Conservation (phyloP, 2,329 filamentous ascomycete species). For the Nemania bipapillata region DNA sequence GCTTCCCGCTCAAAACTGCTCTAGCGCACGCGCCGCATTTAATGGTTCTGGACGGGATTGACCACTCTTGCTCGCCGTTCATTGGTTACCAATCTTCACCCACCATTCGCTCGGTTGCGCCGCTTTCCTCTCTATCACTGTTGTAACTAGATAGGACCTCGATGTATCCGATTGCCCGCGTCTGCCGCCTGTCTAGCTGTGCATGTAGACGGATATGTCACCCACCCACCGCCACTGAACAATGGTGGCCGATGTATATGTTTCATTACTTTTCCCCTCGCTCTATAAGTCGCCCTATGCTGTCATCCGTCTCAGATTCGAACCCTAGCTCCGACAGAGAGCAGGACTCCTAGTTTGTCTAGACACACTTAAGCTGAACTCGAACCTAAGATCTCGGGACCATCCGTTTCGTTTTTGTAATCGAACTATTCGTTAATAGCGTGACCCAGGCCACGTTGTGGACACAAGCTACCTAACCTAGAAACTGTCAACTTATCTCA, state of each 20-base stretch:
- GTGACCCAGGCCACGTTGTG: not conserved
- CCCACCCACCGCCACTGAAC: constrained; percentile 27
- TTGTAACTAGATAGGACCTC: constrained; percentile 13
- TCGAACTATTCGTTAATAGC: not conserved
- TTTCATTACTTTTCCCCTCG: constrained; percentile 1
- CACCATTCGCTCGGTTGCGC: constrained; percentile 30
- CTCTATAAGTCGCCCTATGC: constrained; percentile 1
- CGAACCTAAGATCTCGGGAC: too few species aligned
- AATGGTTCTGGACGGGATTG: constrained; percentile 27
- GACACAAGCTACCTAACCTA: not conserved
- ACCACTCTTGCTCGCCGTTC: constrained; percentile 5
- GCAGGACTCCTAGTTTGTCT: not conserved
- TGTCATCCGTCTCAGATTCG: constrained; percentile 18
- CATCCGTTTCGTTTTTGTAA: not conserved
- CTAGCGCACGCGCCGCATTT: constrained; percentile 27
- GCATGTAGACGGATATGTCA: constrained; percentile 11
- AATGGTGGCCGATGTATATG: constrained; percentile 20
- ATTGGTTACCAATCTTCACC: constrained; percentile 31
- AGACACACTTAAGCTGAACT: not conserved
- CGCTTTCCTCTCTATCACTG: constrained; percentile 15
- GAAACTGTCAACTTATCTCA: not conserved
- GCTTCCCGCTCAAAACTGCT: constrained; percentile 32
- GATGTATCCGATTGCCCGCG: constrained; percentile 37
- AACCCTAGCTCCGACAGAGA: not conserved
- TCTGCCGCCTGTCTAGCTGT: constrained; percentile 27